phyloP scores from a whole-genome alignment of 768 basidiomycete species.

The Nidula microcarpa region DNA sequence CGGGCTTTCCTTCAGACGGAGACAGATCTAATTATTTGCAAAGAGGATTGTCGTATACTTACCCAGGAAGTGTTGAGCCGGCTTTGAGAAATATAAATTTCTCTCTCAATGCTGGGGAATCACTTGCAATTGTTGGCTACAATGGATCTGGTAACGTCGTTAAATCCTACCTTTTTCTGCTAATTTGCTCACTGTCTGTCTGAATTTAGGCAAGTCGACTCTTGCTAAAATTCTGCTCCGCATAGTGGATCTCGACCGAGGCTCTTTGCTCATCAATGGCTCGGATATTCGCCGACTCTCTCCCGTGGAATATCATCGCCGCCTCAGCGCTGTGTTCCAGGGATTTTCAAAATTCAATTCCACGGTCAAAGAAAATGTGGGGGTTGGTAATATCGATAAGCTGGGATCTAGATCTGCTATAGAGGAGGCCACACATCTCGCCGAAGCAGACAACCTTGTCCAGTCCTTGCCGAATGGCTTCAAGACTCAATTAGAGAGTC shows the following conservation, averaged over 20 bases:
- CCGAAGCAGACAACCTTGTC: conserved; percentile 67
- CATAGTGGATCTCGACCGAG: conserved; percentile 72
- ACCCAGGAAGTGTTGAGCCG: conserved; percentile 69
- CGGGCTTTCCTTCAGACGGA: conserved; percentile 2
- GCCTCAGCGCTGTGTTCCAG: conserved; percentile 81
- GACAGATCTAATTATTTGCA: neutral
- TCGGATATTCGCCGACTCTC: conserved; percentile 61
- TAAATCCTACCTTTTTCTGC: conserved; percentile 2
- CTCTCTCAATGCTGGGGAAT: conserved; percentile 69
- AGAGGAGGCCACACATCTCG: conserved; percentile 62
- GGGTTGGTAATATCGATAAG: conserved; percentile 72
- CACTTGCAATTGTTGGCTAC: conserved; percentile 80
- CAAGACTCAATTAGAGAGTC: conserved; percentile 66
- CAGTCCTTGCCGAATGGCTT: conserved; percentile 67
- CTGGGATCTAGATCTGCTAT: conserved; percentile 55
- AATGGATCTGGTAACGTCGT: conserved; percentile 68
- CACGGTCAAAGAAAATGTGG: conserved; percentile 80
- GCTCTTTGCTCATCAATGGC: conserved; percentile 67
- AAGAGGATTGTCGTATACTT: conserved; percentile 61
- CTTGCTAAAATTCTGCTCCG: conserved; percentile 80
- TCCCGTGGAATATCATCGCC: conserved; percentile 70
- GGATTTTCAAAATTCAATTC: conserved; percentile 79
- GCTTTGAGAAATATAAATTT: conserved; percentile 71
- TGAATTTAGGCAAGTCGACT: conserved; percentile 72
- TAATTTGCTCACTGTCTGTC: too few relatives aligned